phyloP scores from a whole-genome alignment of 352 stramenopile genomes.

The Phytophthora pinifolia region DNA sequence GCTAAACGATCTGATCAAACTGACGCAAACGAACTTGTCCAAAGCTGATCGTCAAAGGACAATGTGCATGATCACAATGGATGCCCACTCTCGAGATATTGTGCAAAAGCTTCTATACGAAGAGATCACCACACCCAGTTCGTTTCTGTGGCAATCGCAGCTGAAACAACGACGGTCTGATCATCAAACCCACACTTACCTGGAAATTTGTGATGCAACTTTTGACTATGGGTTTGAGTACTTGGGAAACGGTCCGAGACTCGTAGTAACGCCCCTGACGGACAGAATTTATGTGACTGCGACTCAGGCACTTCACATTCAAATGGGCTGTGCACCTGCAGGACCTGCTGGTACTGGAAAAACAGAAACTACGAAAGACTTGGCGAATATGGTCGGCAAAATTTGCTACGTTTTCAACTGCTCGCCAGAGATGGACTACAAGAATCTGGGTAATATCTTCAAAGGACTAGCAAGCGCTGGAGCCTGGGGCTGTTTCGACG shows the following conservation, averaged over 20 bases:
- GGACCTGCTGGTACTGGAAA: conserved; percentile 92
- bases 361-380: conserved; percentile 95
- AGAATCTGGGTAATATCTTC: conserved; percentile 96
- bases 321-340: conserved; percentile 94
- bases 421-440: conserved; percentile 96
- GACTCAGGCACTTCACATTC: conserved; percentile 93
- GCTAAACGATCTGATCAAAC: conserved; percentile 91
- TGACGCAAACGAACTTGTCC: conserved; percentile 84
- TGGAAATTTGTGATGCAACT: conserved; percentile 91
- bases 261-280: conserved; percentile 94
- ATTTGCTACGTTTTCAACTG: conserved; percentile 96
- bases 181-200: conserved; percentile 48
- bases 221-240: conserved; percentile 97
- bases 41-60: conserved; percentile 90
- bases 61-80: conserved; percentile 96
- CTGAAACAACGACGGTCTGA: conserved; percentile 81
- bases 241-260: conserved; percentile 90
- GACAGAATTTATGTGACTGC: conserved; percentile 96
- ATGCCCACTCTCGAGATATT: conserved; percentile 92
- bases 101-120: conserved; percentile 91
- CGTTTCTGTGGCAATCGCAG: conserved; percentile 94
- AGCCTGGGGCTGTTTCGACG: conserved; percentile 96
- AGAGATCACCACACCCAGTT: conserved; percentile 61
- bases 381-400: conserved; percentile 92
- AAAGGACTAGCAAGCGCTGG: conserved; percentile 92